Percentiles rank a stretch among this genome's conserved stretches.
Evolutionary conservation across 83 land plant genomes (phyloP).

Genomic region (Thuja plicata): DNA sequence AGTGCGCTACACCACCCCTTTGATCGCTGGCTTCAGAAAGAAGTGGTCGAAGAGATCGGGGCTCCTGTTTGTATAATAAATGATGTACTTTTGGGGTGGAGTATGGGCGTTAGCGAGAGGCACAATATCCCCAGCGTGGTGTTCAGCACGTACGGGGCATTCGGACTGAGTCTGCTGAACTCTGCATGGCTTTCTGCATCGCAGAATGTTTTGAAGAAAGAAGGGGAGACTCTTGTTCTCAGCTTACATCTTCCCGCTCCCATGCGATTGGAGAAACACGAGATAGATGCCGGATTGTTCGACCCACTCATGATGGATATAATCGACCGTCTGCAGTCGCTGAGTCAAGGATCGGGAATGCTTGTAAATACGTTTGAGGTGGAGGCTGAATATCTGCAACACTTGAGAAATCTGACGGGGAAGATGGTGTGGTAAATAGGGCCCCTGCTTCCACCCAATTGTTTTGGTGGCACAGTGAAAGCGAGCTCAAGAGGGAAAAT

Average conservation of each 20-base stretch:
- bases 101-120: slow-evolving; percentile 16
- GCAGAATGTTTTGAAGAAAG: neutral
- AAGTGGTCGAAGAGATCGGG: neutral
- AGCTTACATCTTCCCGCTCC: neutral
- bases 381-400: neutral
- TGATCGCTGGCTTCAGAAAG: neutral
- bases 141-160: slow-evolving; percentile 15
- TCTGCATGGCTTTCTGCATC: neutral
- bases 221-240: neutral
- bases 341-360: neutral
- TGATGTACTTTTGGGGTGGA: slow-evolving; percentile 31
- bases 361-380: neutral
- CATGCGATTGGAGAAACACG: neutral
- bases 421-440: neutral
- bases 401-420: neutral
- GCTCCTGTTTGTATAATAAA: slow-evolving; percentile 5
- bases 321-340: neutral
- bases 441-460: neutral
- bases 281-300: neutral
- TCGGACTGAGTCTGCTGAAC: neutral
- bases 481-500: neutral
- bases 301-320: neutral
- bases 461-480: neutral
- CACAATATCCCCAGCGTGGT: slow-evolving; percentile 34
- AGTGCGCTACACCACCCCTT: neutral